Base-by-base conservation (phyloP, 257 asterid genomes). In the Fraxinus cuspidata region DNA sequence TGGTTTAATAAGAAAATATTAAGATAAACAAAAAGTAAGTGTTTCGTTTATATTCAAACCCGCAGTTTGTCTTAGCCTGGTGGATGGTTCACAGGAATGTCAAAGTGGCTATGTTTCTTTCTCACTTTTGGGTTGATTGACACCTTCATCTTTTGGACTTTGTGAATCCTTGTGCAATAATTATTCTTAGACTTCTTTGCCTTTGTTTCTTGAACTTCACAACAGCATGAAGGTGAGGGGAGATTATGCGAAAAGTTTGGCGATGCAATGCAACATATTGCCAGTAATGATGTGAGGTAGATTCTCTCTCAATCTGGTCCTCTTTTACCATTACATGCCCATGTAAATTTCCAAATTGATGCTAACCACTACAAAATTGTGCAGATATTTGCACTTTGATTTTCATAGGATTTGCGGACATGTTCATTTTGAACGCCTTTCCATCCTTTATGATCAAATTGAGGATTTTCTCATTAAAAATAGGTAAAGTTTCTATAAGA, bases 371-470 rank as follows among this genome's bases (percentile, higher is more conserved):
- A 31, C 66, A 40, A 65, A 74, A 68, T 80, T 80, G 35, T 78
- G 79, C 91, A 96, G 98, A 84, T 96, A 93, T 80, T 56, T 87
- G 88, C 97, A 96, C 90, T 96, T 96, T 51, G 99, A 96, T 88
- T 96, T 96, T 86, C 99, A 96, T 81, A 93, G 81, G 81, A 88
- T 92, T 81, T 96, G 99, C 15, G 99, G 99, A 38, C 96, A 92
- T 79, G 85, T 84, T 78, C 88, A 88, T 70, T 89, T 93, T 77
- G 93, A 90, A 82, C 92, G 97, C 79, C 96, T 96, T 82, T 96
- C 97, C 63, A 85, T 90, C 74, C 97, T 96, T 60, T 96, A 96
- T 40, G 91, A 92, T 65, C 96, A 88, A 81, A 85, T 91, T 37
- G 91, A 90, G 87, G 84, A 89, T 78, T 96, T 86, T 86, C 89